These are phyloP conservation scores for Fusarium scirpi DNA, from an alignment of 2,329 filamentous ascomycete species.

Conservation along the genomic window DNA sequence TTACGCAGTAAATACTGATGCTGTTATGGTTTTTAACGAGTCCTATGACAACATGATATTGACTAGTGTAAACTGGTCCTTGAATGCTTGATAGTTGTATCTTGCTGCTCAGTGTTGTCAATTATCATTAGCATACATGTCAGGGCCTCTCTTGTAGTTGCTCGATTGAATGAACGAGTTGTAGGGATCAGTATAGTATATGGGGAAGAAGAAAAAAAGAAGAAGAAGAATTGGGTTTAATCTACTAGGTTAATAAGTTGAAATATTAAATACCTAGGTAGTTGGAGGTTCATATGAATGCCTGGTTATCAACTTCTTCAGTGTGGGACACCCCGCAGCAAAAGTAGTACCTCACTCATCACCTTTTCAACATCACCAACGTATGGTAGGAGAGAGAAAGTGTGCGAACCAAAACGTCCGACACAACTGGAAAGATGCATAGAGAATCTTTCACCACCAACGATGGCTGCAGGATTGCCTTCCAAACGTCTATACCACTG, in stretches of 20 bases:
- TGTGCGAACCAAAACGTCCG: not conserved
- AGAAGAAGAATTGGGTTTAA: not conserved
- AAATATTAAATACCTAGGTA: not conserved
- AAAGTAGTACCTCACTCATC: not conserved
- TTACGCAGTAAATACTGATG: not conserved
- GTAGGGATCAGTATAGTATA: not conserved
- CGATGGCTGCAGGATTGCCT: slow-evolving; percentile 44
- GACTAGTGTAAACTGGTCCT: not conserved
- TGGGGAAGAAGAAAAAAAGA: no score
- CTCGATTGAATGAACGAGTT: not conserved
- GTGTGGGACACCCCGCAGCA: slow-evolving; percentile 3
- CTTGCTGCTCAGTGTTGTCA: not conserved
- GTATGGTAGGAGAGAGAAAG: not conserved
- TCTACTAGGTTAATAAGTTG: not conserved
- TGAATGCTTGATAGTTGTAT: not conserved
- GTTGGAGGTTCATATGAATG: not conserved
- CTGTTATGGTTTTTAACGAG: not conserved
- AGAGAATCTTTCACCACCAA: slow-evolving; percentile 36
- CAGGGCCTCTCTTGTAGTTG: not conserved
- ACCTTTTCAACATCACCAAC: not conserved
- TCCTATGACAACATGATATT: not conserved
- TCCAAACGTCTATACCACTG: slow-evolving; percentile 42
- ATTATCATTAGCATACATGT: not conserved
- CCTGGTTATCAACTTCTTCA: not conserved
- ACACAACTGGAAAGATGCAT: slow-evolving; percentile 27